Conservation (phyloP, 2,329 filamentous ascomycete genomes). For the Cladosporium sp. region DNA sequence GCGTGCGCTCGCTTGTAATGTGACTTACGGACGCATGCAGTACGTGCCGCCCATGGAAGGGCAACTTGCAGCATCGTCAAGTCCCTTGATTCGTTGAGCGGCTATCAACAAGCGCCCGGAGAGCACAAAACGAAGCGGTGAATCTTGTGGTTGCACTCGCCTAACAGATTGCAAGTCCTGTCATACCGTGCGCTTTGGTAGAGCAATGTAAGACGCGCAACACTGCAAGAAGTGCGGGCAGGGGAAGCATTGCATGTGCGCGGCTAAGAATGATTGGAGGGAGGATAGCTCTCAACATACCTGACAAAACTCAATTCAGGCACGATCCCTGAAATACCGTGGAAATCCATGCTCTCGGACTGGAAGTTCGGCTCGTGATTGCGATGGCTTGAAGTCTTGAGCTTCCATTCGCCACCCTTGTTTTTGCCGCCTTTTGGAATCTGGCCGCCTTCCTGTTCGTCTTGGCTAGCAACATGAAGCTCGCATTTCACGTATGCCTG, state of each 20-base stretch:
- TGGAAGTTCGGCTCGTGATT: slow-evolving; percentile 42
- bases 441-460: slow-evolving; percentile 40
- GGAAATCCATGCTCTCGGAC: slow-evolving; percentile 42
- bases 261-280: background rate
- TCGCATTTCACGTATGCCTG: slow-evolving; percentile 74
- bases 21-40: background rate
- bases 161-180: background rate
- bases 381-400: slow-evolving; percentile 40
- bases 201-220: background rate
- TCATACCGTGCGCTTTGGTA: background rate
- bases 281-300: slow-evolving; percentile 30
- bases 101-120: no score
- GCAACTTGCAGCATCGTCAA: background rate
- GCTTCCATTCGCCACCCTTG: slow-evolving; percentile 50
- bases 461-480: slow-evolving; percentile 69
- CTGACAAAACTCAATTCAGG: slow-evolving; percentile 46
- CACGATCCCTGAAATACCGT: slow-evolving; percentile 38
- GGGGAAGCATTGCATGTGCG: background rate
- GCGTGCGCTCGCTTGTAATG: no score
- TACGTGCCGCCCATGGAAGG: background rate
- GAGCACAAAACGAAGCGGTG: slow-evolving; percentile 3
- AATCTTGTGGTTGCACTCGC: background rate
- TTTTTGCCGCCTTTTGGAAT: slow-evolving; percentile 46
- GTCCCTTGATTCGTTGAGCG: background rate
- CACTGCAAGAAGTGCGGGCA: background rate